phyloP scores from a whole-genome alignment of 1,284 basidiomycete species.

The Fomitopsis schrenkii region DNA sequence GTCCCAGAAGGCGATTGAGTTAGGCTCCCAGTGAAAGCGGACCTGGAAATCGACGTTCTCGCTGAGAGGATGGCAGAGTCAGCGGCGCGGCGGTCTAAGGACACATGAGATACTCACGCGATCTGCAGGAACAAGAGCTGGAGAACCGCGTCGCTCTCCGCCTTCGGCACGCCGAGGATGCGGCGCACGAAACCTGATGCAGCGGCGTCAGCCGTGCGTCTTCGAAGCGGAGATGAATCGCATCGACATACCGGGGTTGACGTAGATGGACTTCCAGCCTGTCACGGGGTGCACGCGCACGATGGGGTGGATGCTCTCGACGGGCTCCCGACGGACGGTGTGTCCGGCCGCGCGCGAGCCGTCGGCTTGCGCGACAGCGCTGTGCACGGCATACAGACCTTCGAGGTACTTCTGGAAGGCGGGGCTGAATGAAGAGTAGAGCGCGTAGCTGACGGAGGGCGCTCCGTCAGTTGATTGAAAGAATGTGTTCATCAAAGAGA shows the following conservation, averaged over 20 bases:
- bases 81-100: neutral
- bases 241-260: constrained; percentile 52
- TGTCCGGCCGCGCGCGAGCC: constrained; percentile 62
- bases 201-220: constrained; percentile 18
- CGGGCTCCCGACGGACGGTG: constrained; percentile 57
- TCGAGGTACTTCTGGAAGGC: constrained; percentile 67
- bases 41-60: constrained; percentile 71
- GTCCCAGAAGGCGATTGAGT: constrained; percentile 72
- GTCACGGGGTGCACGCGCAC: constrained; percentile 77
- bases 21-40: constrained; percentile 66
- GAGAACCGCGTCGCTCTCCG: constrained; percentile 72
- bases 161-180: constrained; percentile 75
- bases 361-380: constrained; percentile 63
- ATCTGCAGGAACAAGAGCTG: constrained; percentile 71
- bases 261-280: constrained; percentile 76
- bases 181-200: constrained; percentile 58
- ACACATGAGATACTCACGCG: constrained; percentile 10
- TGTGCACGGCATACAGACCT: constrained; percentile 62
- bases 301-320: constrained; percentile 69
- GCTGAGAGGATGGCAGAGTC: constrained; percentile 16
- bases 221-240: constrained; percentile 6
- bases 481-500: neutral
- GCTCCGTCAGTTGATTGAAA: constrained; percentile 11
- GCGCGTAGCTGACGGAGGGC: constrained; percentile 42
- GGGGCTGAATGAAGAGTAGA: constrained; percentile 69